A percentile compares a stretch with the other conserved stretches of the same genome.
Evolutionary conservation across 805 yeast species (phyloP).

Genomic region (Zygosaccharomyces pseudorouxii): DNA sequence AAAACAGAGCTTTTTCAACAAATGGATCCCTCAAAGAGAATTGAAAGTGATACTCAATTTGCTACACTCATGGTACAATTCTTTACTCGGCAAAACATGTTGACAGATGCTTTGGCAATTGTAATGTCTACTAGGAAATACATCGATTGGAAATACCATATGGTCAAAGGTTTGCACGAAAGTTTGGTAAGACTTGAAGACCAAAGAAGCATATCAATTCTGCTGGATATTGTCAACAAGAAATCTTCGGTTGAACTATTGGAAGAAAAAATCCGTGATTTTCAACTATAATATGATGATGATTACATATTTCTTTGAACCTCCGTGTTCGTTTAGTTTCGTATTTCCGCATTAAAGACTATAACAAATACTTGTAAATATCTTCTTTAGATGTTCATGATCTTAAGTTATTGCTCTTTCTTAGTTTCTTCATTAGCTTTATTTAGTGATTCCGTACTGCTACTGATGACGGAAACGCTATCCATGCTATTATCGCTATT

Average conservation of each 20-base stretch:
- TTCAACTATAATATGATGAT: constrained; percentile 11
- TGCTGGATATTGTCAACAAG: constrained; percentile 34
- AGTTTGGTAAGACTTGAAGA: constrained; percentile 45
- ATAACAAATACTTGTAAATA: constrained; percentile 9
- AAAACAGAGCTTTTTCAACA: constrained; percentile 47
- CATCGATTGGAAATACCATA: constrained; percentile 61
- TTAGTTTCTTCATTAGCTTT: constrained; percentile 11
- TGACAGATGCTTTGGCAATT: constrained; percentile 67
- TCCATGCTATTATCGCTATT: constrained; percentile 4
- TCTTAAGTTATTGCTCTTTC: constrained; percentile 1
- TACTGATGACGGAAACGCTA: constrained; percentile 6
- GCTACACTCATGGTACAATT: constrained; percentile 66
- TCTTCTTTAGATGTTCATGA: not conserved
- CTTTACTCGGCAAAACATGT: constrained; percentile 49
- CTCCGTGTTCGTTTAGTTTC: not conserved
- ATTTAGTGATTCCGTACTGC: constrained; percentile 10
- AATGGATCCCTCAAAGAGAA: constrained; percentile 45
- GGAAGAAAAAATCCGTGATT: constrained; percentile 20
- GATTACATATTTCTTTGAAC: not conserved
- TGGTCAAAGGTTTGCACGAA: constrained; percentile 40
- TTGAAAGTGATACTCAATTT: constrained; percentile 39
- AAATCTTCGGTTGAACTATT: constrained; percentile 20
- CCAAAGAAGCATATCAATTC: constrained; percentile 28
- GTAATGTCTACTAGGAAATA: constrained; percentile 61
- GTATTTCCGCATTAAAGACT: not conserved